Conservation (phyloP, 345 rosid species). For the Populus euphratica region DNA sequence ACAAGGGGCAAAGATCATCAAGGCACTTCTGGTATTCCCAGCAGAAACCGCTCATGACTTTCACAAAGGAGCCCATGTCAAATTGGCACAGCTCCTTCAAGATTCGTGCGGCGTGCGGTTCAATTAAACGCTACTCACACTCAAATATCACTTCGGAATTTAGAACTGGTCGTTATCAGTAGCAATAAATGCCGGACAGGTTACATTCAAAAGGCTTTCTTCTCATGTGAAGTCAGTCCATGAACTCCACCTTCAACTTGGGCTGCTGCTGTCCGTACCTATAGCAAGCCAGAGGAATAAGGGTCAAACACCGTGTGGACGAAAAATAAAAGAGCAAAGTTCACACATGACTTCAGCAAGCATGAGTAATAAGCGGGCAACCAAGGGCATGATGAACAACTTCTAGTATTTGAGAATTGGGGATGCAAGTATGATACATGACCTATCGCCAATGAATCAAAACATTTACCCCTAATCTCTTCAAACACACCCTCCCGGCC, state of each 20-base stretch:
- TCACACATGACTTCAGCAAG: neutral
- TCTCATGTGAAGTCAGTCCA: conserved; percentile 66
- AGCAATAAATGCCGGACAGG: neutral
- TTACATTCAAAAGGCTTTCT: conserved; percentile 51
- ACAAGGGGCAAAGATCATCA: neutral
- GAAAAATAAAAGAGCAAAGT: neutral
- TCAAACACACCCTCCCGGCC: no score
- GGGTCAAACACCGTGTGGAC: neutral
- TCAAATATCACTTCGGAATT: neutral
- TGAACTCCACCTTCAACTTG: conserved; percentile 88
- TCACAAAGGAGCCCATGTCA: neutral
- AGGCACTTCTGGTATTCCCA: neutral
- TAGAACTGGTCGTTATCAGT: neutral
- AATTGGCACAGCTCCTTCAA: neutral
- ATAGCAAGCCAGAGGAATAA: conserved; percentile 12
- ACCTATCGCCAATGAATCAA: no score
- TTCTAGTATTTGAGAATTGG: neutral
- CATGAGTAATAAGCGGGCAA: neutral
- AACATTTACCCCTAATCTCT: no score
- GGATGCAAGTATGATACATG: no score
- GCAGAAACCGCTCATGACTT: neutral
- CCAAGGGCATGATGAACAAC: neutral
- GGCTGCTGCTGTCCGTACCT: conserved; percentile 93
- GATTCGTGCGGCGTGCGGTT: neutral
- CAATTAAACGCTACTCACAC: neutral